Evolutionary conservation across 192 early-diverging fungal species (phyloP), one percentile per base, ranked within the genome.

Genomic region (Thamnidium elegans): DNA sequence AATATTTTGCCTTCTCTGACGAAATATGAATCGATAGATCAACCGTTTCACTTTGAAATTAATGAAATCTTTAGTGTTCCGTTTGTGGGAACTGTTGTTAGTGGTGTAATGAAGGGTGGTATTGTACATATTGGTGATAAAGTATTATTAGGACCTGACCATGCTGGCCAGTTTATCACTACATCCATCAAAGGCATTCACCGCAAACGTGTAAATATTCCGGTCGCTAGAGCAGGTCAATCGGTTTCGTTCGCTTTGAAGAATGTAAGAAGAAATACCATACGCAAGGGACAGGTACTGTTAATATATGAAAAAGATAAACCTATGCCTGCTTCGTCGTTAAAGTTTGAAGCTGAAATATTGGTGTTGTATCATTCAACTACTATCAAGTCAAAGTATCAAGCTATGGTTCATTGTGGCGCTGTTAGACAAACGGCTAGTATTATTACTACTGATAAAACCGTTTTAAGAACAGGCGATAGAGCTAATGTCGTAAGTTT

Each of bases 351-450:
- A 67, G 95, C 95, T 21, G 95, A 97, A 71, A 84, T 97, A n/a
- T 75, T 93, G 32, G 88, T 97, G 0, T 75, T 97, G 10, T 94
- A 92, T 69, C 93, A 95, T 71, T 90, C 89, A 32, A 94, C 95
- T 0, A 97, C 95, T 6, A 97, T 97, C 61, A 85, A 85, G 11
- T 79, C 82, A 55, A 89, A 89, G 60, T 97, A 97, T 75, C 95
- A 97, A 79, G 93, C 95, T 4, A 97, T 97, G 95, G 64, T 97
- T 52, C 95, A 97, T 62, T 95, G 92, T 63, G 92, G 93, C 0
- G 83, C 81, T 52, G 90, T 88, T 7, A 81, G 93, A 15, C 95
- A 97, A 75, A 94, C 95, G 0, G 95, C 92, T 0, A 81, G 87
- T 42, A 90, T 97, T 19, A 73, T 93, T 42, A 79, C 86, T 0